A percentile compares a stretch with the other conserved stretches of the same genome.
phyloP scores from a whole-genome alignment of 495 filamentous ascomycete species.

The Penicillium argentinense region DNA sequence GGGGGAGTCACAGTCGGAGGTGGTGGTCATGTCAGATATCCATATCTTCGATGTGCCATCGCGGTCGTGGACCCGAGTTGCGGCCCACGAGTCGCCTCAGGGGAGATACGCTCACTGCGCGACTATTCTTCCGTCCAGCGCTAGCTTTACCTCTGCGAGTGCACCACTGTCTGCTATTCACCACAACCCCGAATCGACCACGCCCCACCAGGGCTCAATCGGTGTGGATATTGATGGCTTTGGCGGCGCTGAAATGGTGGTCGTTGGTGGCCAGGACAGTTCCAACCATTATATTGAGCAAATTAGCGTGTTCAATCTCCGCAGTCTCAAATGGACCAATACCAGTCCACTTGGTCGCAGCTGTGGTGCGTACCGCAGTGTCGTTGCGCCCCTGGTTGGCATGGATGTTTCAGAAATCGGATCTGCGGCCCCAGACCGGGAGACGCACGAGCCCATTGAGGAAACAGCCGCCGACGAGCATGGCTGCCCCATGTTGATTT shows the following conservation, averaged over 20 bases:
- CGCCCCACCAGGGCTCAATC: constrained; percentile 80
- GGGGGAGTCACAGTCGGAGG: constrained; percentile 76
- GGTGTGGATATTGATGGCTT: constrained; percentile 85
- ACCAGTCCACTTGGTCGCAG: constrained; percentile 81
- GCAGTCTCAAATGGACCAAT: constrained; percentile 94
- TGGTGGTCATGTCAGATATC: constrained; percentile 97
- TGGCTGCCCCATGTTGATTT: constrained; percentile 88
- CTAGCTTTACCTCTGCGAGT: constrained; percentile 76
- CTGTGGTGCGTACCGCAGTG: constrained; percentile 94
- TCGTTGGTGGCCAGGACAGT: constrained; percentile 94
- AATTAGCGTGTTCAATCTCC: constrained; percentile 95
- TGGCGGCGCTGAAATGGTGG: constrained; percentile 94
- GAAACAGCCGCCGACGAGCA: constrained; percentile 51
- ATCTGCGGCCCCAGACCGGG: constrained; percentile 36
- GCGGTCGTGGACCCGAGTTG: constrained; percentile 80
- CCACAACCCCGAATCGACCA: constrained; percentile 77
- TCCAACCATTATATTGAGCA: constrained; percentile 99
- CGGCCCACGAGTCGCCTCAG: constrained; percentile 78
- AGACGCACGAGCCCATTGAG: constrained; percentile 36
- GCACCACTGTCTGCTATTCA: constrained; percentile 83
- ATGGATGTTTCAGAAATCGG: constrained; percentile 75
- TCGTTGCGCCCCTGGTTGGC: constrained; percentile 78
- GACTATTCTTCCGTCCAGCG: constrained; percentile 84
- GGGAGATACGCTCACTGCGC: constrained; percentile 97
- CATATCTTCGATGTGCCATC: constrained; percentile 92